A percentile compares a stretch with the other conserved stretches of the same genome.
phyloP scores from a whole-genome alignment of 345 rosid species.

The Salix koriyanagi region DNA sequence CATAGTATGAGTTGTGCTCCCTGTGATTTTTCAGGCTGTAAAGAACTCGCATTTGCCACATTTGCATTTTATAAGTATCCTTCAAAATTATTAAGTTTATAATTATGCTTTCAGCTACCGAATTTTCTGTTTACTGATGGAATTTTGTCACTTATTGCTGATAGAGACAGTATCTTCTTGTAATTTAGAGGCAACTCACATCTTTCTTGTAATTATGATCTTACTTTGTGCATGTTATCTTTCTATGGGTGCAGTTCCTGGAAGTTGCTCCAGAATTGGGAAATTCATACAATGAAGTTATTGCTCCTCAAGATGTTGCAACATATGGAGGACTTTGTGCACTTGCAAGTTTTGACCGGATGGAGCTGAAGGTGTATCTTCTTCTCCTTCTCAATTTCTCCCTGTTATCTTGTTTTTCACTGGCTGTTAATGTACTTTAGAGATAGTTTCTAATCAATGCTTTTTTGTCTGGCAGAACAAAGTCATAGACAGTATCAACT shows the following conservation, averaged over 20 bases:
- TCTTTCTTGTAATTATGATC: not conserved
- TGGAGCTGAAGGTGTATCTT: conserved; percentile 75
- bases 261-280: conserved; percentile 92
- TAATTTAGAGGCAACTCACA: not conserved
- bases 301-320: conserved; percentile 99
- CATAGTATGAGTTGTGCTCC: not conserved
- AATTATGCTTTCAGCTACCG: not conserved
- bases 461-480: conserved; percentile 57
- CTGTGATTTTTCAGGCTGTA: not conserved
- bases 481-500: conserved; percentile 87
- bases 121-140: not conserved
- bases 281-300: conserved; percentile 75
- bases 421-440: not conserved
- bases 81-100: not conserved
- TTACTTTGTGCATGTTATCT: not conserved
- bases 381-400: not conserved
- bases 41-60: not conserved
- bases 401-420: not conserved
- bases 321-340: conserved; percentile 99
- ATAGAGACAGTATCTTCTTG: not conserved
- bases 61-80: not conserved
- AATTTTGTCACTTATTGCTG: not conserved
- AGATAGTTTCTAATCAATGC: conserved; percentile 17
- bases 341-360: conserved; percentile 92
- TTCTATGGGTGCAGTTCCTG: conserved; percentile 59